Conservation (phyloP, 345 rosid genomes). For the Pseudoturritis turrita region DNA sequence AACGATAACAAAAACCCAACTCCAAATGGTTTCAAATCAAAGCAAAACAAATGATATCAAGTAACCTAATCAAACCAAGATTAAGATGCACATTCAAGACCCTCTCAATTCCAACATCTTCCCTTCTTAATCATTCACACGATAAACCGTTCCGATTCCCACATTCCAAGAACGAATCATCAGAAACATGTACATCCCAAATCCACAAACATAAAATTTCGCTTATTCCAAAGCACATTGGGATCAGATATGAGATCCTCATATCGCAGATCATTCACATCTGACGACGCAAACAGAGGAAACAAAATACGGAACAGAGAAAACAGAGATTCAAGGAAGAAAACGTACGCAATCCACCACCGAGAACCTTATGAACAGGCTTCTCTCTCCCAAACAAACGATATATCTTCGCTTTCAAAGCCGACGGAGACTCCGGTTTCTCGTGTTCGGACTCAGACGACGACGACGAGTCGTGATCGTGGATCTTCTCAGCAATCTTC, state of each 20-base stretch:
- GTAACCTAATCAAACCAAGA: background rate
- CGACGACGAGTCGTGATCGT: constrained; percentile 47
- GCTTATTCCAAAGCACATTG: background rate
- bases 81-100: background rate
- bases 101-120: background rate
- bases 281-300: background rate
- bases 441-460: constrained; percentile 56
- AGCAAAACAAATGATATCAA: background rate
- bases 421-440: constrained; percentile 44
- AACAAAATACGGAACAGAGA: background rate
- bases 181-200: background rate
- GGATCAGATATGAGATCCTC: constrained; percentile 2
- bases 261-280: constrained; percentile 2
- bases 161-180: background rate
- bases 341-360: constrained; percentile 76
- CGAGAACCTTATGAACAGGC: constrained; percentile 69
- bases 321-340: background rate
- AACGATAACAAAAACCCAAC: background rate
- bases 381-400: constrained; percentile 81
- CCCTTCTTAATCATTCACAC: background rate
- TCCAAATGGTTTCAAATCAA: background rate
- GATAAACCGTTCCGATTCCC: background rate
- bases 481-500: constrained; percentile 37
- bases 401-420: constrained; percentile 53
- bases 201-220: background rate